Base-by-base conservation (phyloP, 768 basidiomycete genomes). In the Suillus americanus region DNA sequence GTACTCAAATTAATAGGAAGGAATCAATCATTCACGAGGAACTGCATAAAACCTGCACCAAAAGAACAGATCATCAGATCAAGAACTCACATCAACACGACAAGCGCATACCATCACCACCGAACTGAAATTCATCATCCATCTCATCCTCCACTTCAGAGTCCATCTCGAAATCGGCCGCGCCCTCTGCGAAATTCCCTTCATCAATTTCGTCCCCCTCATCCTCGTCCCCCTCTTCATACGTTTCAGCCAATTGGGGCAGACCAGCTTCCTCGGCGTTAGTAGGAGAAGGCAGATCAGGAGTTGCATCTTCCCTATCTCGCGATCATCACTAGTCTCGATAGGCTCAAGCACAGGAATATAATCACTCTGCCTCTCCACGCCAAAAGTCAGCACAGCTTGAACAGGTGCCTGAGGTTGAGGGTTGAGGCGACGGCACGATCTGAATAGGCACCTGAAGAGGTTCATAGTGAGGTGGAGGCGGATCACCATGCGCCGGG, bases 1-100 rank as follows among this genome's bases (percentile, higher is more conserved):
- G 67, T 74, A n/a, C 69, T 76, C n/a, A 64, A 50, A 23, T 56
- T 60, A 3, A 65, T 41, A 0, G 72, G 68, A 25, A 68, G 60
- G 56, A 74, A 67, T 68, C 64, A 70, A 33, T 73, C 62, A 59
- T 75, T 43, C n/a, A 72, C 28, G 28, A 67, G 38, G 7, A 59
- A 60, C 30, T 70, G 67, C 43, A 65, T 51, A 9, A 55, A 61
- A 45, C 64, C 73, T 72, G 13, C 20, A 14, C 10, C n/a, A 18
- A 25, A n/a, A 48, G 13, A 13, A 16, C 13, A 50, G 16, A 48
- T 7, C 5, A n/a, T 69, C 54, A 75, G 63, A 46, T 28, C 28
- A 35, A 30, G 55, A 57, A 35, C 40, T 14, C 14, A 3, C 5
- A 4, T 20, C 1, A 8, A 40, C 13, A 30, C 25, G 0, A 16